phyloP scores from a whole-genome alignment of 208 protist genomes.

The Acanthamoeba culbertsoni region DNA sequence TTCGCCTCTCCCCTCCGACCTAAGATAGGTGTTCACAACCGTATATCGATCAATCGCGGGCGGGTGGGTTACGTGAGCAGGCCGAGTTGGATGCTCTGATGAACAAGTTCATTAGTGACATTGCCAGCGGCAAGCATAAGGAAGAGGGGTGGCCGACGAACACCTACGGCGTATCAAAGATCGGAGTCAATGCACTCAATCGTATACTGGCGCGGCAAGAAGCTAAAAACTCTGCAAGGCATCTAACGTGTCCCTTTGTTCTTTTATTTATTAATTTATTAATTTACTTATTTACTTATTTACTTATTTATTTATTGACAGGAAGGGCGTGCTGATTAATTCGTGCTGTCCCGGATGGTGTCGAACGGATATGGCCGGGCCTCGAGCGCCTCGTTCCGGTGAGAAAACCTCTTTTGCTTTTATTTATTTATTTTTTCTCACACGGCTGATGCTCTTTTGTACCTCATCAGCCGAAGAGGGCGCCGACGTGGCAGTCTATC shows the following conservation, averaged over 20 bases:
- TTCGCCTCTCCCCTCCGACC: background rate
- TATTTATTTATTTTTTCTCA: too few species aligned
- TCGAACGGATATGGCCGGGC: conserved; percentile 30
- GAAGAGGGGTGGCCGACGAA: conserved; percentile 8
- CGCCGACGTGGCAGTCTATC: conserved; percentile 27
- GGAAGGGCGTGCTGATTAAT: conserved; percentile 33
- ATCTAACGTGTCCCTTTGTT: background rate
- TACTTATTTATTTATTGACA: background rate
- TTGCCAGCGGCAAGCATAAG: background rate
- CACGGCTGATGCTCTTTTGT: too few species aligned
- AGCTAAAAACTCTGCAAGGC: background rate
- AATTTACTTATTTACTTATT: background rate
- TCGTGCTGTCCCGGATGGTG: conserved; percentile 51
- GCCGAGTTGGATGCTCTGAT: background rate
- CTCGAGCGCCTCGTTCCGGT: background rate
- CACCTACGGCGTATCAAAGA: conserved; percentile 28
- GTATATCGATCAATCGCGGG: background rate
- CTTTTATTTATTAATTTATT: background rate
- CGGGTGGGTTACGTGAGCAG: background rate
- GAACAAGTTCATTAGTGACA: conserved; percentile 2
- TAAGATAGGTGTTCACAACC: background rate
- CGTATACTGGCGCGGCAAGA: conserved; percentile 18
- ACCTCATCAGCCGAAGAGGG: background rate
- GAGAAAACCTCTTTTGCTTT: too few species aligned
- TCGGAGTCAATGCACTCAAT: background rate